Conservation (phyloP, 768 basidiomycete species). For the Paxillus rubicundulus region DNA sequence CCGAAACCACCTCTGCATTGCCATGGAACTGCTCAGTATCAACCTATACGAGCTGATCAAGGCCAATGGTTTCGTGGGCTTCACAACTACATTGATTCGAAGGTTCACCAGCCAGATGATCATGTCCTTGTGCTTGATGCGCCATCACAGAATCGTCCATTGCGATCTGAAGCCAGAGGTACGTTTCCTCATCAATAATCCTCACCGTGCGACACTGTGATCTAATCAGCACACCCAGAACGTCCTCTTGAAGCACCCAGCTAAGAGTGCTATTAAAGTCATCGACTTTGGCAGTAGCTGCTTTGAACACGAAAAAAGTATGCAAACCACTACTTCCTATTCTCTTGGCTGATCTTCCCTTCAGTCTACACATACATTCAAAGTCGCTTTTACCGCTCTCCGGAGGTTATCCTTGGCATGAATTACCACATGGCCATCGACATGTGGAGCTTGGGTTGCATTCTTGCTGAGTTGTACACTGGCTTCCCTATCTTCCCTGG, state of each 20-base stretch:
- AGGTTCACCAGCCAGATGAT: conserved; percentile 97
- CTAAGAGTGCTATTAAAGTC: conserved; percentile 95
- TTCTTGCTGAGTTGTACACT: conserved; percentile 94
- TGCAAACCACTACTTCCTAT: conserved; percentile 25
- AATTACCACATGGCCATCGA: conserved; percentile 99
- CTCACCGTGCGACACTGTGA: not conserved
- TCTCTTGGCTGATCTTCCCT: conserved; percentile 8
- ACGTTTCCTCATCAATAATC: conserved; percentile 17
- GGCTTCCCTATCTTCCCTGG: conserved; percentile 99
- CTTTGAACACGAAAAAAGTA: conserved; percentile 97
- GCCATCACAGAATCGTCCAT: conserved; percentile 96
- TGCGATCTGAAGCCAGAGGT: conserved; percentile 99
- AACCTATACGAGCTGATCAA: conserved; percentile 99
- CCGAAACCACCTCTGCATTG: conserved; percentile 95
- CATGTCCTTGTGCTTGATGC: conserved; percentile 85
- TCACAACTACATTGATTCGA: conserved; percentile 91
- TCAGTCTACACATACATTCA: conserved; percentile 99
- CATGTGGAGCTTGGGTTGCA: conserved; percentile 99
- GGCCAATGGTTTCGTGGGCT: conserved; percentile 98
- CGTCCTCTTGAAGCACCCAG: conserved; percentile 89
- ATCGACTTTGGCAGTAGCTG: conserved; percentile 99
- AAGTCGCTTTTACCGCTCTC: conserved; percentile 99
- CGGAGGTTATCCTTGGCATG: conserved; percentile 98
- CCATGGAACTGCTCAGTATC: conserved; percentile 96
- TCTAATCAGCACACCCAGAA: conserved; percentile 54